phyloP scores from a whole-genome alignment of 192 early-diverging fungal species.

The Piromyces sp. region DNA sequence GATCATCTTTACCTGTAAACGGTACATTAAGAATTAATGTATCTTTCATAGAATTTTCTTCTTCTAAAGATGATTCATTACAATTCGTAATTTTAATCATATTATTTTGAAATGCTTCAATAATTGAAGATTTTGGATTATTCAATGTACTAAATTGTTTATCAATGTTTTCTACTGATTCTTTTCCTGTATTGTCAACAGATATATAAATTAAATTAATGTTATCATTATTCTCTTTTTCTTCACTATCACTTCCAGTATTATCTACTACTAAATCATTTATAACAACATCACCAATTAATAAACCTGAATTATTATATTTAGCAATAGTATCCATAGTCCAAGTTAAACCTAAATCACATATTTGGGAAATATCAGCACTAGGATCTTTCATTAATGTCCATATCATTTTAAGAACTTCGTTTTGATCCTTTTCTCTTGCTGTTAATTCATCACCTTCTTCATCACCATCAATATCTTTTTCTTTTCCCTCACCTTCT shows the following conservation, averaged over 20 bases:
- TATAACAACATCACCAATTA: background rate
- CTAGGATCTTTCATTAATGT: background rate
- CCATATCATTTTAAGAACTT: background rate
- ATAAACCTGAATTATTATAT: background rate
- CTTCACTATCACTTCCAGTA: background rate
- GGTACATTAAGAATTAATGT: background rate
- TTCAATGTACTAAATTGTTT: background rate
- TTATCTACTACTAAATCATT: background rate
- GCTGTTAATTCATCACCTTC: background rate
- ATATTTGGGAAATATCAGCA: background rate
- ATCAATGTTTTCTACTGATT: background rate
- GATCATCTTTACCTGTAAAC: background rate
- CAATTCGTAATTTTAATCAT: background rate
- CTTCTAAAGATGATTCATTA: background rate
- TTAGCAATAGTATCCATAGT: background rate
- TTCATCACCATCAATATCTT: background rate
- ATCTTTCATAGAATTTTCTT: background rate
- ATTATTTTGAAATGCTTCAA: background rate
- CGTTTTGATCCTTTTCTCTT: background rate
- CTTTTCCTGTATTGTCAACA: background rate
- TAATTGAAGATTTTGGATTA: background rate
- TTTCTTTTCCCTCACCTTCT: background rate
- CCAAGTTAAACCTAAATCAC: background rate
- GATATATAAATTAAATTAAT: background rate
- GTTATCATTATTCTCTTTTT: background rate